Evolutionary conservation across 768 basidiomycete species (phyloP).

Genomic region (Leccinum fibrillosum): DNA sequence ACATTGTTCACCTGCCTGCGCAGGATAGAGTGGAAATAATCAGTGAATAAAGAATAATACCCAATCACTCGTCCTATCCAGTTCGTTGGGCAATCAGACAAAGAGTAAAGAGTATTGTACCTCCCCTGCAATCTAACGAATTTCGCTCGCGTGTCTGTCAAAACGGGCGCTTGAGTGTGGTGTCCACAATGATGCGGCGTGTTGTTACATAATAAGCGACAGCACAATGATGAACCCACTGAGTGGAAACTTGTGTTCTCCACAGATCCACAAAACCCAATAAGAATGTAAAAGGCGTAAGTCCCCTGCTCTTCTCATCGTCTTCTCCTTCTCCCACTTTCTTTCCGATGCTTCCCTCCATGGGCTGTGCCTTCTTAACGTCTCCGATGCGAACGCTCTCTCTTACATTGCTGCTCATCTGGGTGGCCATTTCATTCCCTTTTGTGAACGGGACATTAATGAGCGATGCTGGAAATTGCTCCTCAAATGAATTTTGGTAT

Average conservation of each 20-base stretch:
- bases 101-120: constrained; percentile 34
- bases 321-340: background rate
- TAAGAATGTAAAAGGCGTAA: background rate
- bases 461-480: constrained; percentile 12
- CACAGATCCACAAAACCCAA: constrained; percentile 4
- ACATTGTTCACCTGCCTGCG: background rate
- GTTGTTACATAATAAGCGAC: background rate
- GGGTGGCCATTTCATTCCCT: constrained; percentile 9
- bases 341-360: background rate
- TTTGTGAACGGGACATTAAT: constrained; percentile 4
- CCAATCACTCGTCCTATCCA: constrained; percentile 24
- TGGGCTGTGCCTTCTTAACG: constrained; percentile 9
- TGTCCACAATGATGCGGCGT: background rate
- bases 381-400: background rate
- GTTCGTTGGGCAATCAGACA: constrained; percentile 16
- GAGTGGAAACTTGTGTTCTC: background rate
- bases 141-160: constrained; percentile 13
- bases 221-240: constrained; percentile 1
- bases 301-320: background rate
- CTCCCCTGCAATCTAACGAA: constrained; percentile 25
- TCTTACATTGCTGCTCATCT: background rate
- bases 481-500: constrained; percentile 16
- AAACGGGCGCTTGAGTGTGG: background rate
- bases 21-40: constrained; percentile 23
- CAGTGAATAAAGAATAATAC: constrained; percentile 29